phyloP scores from a whole-genome alignment of 2,329 filamentous ascomycete species.

The Phaeosphaeriaceae sp. region DNA sequence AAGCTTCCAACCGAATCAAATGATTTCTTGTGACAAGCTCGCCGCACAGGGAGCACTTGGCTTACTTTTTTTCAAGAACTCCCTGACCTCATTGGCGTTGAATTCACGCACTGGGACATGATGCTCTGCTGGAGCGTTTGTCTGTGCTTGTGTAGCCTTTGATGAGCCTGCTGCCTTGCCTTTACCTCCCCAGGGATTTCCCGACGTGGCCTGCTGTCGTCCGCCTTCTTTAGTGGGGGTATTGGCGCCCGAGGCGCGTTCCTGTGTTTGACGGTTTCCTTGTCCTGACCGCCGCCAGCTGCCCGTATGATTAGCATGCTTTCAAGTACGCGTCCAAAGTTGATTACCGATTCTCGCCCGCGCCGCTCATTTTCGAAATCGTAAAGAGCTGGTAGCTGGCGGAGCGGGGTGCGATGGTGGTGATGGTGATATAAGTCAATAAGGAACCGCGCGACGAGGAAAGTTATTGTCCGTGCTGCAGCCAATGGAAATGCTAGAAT shows the following conservation, averaged over 20 bases:
- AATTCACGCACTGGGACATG: slow-evolving; percentile 50
- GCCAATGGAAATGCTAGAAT: slow-evolving; percentile 26
- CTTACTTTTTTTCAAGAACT: slow-evolving; percentile 50
- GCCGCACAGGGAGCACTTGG: slow-evolving; percentile 6
- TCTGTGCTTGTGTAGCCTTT: slow-evolving; percentile 17
- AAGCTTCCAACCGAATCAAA: background rate
- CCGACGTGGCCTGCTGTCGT: slow-evolving; percentile 41
- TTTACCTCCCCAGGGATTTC: slow-evolving; percentile 46
- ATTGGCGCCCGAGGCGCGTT: slow-evolving; percentile 38
- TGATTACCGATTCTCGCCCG: slow-evolving; percentile 46
- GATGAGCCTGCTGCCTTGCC: slow-evolving; percentile 34
- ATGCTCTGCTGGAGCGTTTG: slow-evolving; percentile 33
- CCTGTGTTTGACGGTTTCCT: slow-evolving; percentile 38
- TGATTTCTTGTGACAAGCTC: too few species aligned
- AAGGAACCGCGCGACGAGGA: slow-evolving; percentile 29
- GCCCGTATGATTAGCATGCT: slow-evolving; percentile 20
- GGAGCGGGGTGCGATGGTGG: slow-evolving; percentile 33
- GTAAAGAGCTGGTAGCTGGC: slow-evolving; percentile 31
- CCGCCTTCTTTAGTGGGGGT: slow-evolving; percentile 43
- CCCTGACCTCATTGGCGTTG: slow-evolving; percentile 52
- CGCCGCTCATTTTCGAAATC: slow-evolving; percentile 45
- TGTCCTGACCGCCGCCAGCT: slow-evolving; percentile 47
- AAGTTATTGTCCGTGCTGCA: slow-evolving; percentile 26
- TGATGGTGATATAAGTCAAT: slow-evolving; percentile 38
- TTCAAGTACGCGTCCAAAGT: background rate